Percentiles rank a stretch among this genome's conserved stretches.
These are phyloP conservation scores for Cryptococcus wingfieldii DNA, from an alignment of 1,284 basidiomycete species.

Conservation along the genomic window DNA sequence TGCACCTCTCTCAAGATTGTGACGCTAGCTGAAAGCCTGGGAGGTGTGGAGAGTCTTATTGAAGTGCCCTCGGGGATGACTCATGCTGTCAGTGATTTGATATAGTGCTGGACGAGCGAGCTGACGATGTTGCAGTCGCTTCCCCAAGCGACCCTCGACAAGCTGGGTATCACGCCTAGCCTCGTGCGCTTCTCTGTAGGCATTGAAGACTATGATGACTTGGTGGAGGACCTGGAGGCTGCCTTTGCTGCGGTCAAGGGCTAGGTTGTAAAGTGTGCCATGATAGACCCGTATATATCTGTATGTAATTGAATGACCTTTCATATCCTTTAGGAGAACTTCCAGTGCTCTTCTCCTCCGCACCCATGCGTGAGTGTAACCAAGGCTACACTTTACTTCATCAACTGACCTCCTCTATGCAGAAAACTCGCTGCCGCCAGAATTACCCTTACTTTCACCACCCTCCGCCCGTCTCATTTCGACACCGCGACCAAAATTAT, in stretches of 20 bases:
- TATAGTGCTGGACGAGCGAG: neutral
- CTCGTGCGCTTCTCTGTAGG: slow-evolving; percentile 81
- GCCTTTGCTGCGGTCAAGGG: slow-evolving; percentile 54
- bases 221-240: slow-evolving; percentile 68
- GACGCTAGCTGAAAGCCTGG: slow-evolving; percentile 81
- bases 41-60: slow-evolving; percentile 85
- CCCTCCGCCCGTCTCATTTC: too few relatives aligned
- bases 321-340: too few relatives aligned
- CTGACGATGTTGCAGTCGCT: slow-evolving; percentile 51
- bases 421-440: too few relatives aligned
- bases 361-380: too few relatives aligned
- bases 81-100: slow-evolving; percentile 30
- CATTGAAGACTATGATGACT: slow-evolving; percentile 79
- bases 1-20: slow-evolving; percentile 67
- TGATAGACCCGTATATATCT: too few relatives aligned
- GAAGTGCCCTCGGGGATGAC: slow-evolving; percentile 83
- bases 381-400: too few relatives aligned
- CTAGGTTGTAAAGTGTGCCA: neutral
- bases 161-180: slow-evolving; percentile 74
- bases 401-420: too few relatives aligned
- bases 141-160: slow-evolving; percentile 63
- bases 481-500: too few relatives aligned
- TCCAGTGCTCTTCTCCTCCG: too few relatives aligned
- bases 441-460: too few relatives aligned
- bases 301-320: neutral